Conservation (phyloP, 352 stramenopile genomes). For the Phytophthora quininea region DNA sequence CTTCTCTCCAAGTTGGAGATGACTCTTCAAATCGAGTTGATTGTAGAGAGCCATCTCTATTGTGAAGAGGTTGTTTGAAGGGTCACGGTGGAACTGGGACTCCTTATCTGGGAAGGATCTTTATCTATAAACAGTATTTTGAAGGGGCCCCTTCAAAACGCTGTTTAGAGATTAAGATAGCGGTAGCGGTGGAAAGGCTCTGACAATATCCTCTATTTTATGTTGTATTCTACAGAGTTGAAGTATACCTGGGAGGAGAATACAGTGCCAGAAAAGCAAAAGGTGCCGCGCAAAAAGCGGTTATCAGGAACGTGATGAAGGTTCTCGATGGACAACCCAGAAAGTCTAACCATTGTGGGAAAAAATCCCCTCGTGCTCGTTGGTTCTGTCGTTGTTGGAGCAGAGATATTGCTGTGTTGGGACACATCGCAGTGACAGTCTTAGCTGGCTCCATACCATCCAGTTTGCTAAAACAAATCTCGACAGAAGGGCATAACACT, state of each 20-base stretch:
- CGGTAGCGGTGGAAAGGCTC: no score
- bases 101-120: no score
- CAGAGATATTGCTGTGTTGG: neutral
- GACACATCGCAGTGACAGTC: slow-evolving; percentile 2
- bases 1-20: no score
- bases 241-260: slow-evolving; percentile 18
- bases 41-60: no score
- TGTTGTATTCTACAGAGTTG: slow-evolving; percentile 19
- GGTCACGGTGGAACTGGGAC: no score
- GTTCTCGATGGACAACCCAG: neutral
- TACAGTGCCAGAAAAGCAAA: neutral
- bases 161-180: no score
- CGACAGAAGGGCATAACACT: neutral
- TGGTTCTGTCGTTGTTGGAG: neutral
- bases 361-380: slow-evolving; percentile 9
- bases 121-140: no score
- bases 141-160: no score
- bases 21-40: no score
- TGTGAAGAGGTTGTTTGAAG: no score
- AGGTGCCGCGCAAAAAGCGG: slow-evolving; percentile 1
- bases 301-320: slow-evolving; percentile 14
- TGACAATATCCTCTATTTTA: slow-evolving; percentile 6
- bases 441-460: neutral
- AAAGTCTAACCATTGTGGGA: slow-evolving; percentile 9
- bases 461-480: neutral